Percentiles rank a stretch among this genome's conserved stretches.
Evolutionary conservation across 139 green algal species (phyloP).

Genomic region (Chlorokybus atmophyticus): DNA sequence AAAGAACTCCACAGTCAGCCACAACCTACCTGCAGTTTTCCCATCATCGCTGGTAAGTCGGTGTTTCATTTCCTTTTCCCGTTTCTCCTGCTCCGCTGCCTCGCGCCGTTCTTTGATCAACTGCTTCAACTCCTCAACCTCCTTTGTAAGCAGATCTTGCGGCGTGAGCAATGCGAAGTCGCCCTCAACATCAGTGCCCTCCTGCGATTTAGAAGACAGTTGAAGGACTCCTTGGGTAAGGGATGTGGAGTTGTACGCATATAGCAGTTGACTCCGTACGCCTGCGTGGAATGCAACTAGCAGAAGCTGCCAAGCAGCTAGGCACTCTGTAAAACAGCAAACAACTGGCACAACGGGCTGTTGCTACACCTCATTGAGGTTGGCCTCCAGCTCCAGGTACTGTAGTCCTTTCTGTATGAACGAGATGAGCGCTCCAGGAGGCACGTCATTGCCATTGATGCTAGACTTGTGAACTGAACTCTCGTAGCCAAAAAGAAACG

Average conservation of each 20-base stretch:
- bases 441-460: constrained; percentile 68
- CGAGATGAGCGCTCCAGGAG: constrained; percentile 75
- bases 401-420: constrained; percentile 95
- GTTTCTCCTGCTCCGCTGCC: constrained; percentile 2
- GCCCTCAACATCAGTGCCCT: constrained; percentile 46
- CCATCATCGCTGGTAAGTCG: too few relatives aligned
- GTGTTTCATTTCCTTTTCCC: too few relatives aligned
- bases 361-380: constrained; percentile 77
- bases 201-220: too few relatives aligned
- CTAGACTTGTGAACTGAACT: constrained; percentile 40
- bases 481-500: constrained; percentile 88
- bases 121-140: constrained; percentile 64
- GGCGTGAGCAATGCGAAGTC: constrained; percentile 73
- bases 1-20: too few relatives aligned
- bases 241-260: too few relatives aligned
- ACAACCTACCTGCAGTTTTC: too few relatives aligned
- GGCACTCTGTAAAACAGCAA: too few relatives aligned
- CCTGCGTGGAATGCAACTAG: too few relatives aligned
- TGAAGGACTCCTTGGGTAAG: too few relatives aligned
- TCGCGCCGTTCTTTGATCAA: constrained; percentile 38
- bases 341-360: too few relatives aligned
- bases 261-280: too few relatives aligned
- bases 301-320: too few relatives aligned
- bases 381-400: constrained; percentile 93
- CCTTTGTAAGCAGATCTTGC: constrained; percentile 73